These are phyloP conservation scores for Coemansia sp. DNA, from an alignment of 192 early-diverging fungal species.

Conservation along the genomic window DNA sequence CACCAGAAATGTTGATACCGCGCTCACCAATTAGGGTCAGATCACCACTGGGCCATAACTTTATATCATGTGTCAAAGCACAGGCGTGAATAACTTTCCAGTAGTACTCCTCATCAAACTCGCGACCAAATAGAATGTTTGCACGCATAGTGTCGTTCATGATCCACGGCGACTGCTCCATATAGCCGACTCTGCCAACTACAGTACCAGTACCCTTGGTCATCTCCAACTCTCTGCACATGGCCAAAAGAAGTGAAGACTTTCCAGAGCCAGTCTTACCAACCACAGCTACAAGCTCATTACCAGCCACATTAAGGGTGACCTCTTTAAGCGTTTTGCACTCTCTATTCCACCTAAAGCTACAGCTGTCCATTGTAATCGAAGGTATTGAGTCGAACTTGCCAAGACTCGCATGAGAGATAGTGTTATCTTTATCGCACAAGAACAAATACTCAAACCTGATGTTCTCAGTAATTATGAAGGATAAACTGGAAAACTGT, in stretches of 20 bases:
- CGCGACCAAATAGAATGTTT: slow-evolving; percentile 21
- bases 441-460: no score
- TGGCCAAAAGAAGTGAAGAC: slow-evolving; percentile 71
- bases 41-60: slow-evolving; percentile 2
- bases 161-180: slow-evolving; percentile 65
- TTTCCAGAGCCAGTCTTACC: slow-evolving; percentile 82
- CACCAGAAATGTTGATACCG: slow-evolving; percentile 24
- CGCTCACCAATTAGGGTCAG: slow-evolving; percentile 12
- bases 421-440: no score
- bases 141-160: slow-evolving; percentile 17
- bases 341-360: background rate
- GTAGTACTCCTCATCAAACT: slow-evolving; percentile 13
- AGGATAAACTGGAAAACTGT: no score
- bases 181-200: slow-evolving; percentile 73
- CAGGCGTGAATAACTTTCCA: background rate
- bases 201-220: slow-evolving; percentile 47
- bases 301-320: slow-evolving; percentile 54
- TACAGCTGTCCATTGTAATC: background rate
- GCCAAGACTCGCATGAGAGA: no score
- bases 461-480: background rate
- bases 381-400: background rate
- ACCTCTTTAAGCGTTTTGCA: slow-evolving; percentile 32
- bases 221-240: slow-evolving; percentile 77
- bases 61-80: slow-evolving; percentile 3
- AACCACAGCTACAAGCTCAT: slow-evolving; percentile 72